Base-by-base conservation (phyloP, 2,329 filamentous ascomycete genomes). In the Leptographium wingfieldii region DNA sequence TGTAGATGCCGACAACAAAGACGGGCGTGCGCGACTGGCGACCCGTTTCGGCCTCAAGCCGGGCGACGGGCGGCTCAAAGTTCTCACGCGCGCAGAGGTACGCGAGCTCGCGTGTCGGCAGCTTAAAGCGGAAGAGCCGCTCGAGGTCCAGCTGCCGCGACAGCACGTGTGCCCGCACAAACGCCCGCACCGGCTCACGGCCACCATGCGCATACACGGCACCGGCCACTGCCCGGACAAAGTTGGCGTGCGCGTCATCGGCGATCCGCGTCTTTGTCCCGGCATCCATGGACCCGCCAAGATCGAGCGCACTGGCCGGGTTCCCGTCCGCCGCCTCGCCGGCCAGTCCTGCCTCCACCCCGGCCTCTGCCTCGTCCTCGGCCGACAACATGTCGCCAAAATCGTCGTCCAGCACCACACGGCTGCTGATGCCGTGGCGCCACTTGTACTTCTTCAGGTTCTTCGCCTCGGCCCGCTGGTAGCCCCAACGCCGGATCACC, bases 1-100 rank as follows among this genome's bases (percentile, higher is more conserved):
- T 95, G 76, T 88, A 99, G 63, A 99, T 92, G 61, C 92, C 94
- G 16, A 99, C 92, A 35, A 96, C 85, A 69, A 87, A 97, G 19
- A 99, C 94, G 19, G 94, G 92, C 61, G 88, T 88, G 71, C 88
- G 83, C 68, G 88, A 94, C 66, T 81, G 73, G 61, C 94, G 84
- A 70, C 94, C 94, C 3, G 94, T 97, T 77, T 99, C 94, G 67
- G 86, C 90, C 67, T 96, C 81, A 59, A 99, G 81, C 60, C 92
- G 84, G 19, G 94, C 94, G 31, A 96, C 82, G 0, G 94, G 94
- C 10, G 83, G 72, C 66, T 95, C 89, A 73, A 97, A 97, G 64
- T 88, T 86, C 76, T 99, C 94, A 62, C 94, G 80, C 6, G 85
- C 85, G 74, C 94, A 99, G 52, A 99, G 78, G 66, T 86, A 81